Percentiles rank a stretch among this genome's conserved stretches.
phyloP scores from a whole-genome alignment of 805 yeast species.

The Danielia reshetovae region DNA sequence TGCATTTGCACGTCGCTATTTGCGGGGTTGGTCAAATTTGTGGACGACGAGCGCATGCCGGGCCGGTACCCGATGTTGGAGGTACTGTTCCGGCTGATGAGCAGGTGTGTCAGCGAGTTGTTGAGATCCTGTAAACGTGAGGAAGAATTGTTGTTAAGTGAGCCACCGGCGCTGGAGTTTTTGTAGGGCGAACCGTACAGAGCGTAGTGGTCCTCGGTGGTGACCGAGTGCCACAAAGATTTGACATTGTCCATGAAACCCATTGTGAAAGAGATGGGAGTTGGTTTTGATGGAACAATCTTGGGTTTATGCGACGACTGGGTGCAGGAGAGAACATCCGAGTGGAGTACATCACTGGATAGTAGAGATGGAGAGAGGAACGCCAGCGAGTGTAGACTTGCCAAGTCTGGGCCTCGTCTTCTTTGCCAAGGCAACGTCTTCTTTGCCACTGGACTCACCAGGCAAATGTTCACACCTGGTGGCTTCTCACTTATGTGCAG shows the following conservation, averaged over 20 bases:
- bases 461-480: no score
- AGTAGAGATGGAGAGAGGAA: no score
- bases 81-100: slow-evolving; percentile 19
- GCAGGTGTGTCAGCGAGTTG: slow-evolving; percentile 27
- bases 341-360: no score
- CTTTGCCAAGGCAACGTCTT: no score
- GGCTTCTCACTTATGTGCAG: no score
- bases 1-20: slow-evolving; percentile 13
- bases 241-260: slow-evolving; percentile 36
- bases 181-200: slow-evolving; percentile 38
- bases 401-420: no score
- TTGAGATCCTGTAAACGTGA: slow-evolving; percentile 37
- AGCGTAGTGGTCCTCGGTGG: slow-evolving; percentile 60
- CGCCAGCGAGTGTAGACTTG: no score
- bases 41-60: slow-evolving; percentile 41
- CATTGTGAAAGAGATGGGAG: slow-evolving; percentile 25
- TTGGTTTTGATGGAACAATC: no score
- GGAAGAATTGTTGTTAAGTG: slow-evolving; percentile 16
- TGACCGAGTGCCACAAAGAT: slow-evolving; percentile 45
- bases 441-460: no score
- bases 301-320: neutral
- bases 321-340: no score
- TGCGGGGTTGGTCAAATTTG: slow-evolving; percentile 33
- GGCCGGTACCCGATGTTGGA: slow-evolving; percentile 35
- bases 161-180: slow-evolving; percentile 16